A percentile compares a stretch with the other conserved stretches of the same genome.
phyloP scores from a whole-genome alignment of 768 basidiomycete genomes.

The Xerocomus potaroensis region DNA sequence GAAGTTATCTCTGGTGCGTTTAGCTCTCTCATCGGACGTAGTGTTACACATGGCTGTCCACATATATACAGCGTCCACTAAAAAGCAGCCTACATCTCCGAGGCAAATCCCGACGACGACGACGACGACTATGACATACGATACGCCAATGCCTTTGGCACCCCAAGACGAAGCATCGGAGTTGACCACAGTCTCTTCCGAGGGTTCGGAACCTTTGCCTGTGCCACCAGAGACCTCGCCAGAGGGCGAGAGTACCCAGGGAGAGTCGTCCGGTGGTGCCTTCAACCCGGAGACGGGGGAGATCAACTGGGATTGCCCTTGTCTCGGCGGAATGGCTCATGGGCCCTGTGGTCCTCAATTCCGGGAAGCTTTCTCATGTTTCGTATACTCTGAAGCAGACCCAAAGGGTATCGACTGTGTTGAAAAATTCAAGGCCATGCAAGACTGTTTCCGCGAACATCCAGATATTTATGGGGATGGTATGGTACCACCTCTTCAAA shows the following conservation, averaged over 20 bases:
- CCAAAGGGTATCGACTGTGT: slow-evolving; percentile 98
- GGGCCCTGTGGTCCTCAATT: slow-evolving; percentile 94
- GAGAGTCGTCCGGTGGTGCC: slow-evolving; percentile 45
- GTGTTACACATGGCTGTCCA: background rate
- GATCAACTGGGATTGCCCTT: slow-evolving; percentile 99
- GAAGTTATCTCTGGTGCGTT: slow-evolving; percentile 27
- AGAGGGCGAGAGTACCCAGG: slow-evolving; percentile 26
- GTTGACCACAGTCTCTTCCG: background rate
- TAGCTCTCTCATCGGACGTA: background rate
- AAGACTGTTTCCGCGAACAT: slow-evolving; percentile 93
- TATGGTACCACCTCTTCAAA: slow-evolving; percentile 29
- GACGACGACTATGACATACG: too few species aligned
- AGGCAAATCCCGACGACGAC: too few species aligned
- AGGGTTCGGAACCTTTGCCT: slow-evolving; percentile 8
- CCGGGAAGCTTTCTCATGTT: slow-evolving; percentile 94
- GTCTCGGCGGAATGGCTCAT: slow-evolving; percentile 97
- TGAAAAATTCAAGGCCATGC: slow-evolving; percentile 97
- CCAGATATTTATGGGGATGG: slow-evolving; percentile 96
- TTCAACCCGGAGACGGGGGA: slow-evolving; percentile 97
- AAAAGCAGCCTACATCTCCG: slow-evolving; percentile 12
- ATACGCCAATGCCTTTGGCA: slow-evolving; percentile 14
- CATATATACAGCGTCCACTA: slow-evolving; percentile 14
- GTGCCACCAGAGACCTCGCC: slow-evolving; percentile 3
- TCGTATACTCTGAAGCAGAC: slow-evolving; percentile 89
- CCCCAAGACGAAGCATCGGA: slow-evolving; percentile 20